Percentiles rank a stretch among this genome's conserved stretches.
phyloP scores from a whole-genome alignment of 345 rosid species.

The Bruguiera parviflora region DNA sequence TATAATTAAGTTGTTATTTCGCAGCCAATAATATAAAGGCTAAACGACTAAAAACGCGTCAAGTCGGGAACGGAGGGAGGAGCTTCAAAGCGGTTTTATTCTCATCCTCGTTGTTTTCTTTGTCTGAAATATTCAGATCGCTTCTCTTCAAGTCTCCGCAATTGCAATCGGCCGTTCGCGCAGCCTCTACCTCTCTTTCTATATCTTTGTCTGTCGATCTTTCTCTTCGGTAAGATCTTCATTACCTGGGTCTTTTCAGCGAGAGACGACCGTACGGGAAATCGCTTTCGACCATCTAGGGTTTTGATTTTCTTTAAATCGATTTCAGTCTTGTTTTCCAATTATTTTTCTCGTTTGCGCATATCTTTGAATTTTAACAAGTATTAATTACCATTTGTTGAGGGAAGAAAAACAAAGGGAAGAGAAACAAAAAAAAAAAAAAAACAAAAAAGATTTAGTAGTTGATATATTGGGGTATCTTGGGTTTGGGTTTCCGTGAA shows the following conservation, averaged over 20 bases:
- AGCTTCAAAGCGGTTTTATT: no score
- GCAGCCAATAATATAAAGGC: no score
- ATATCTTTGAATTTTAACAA: no score
- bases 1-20: no score
- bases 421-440: no score
- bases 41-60: no score
- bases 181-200: not conserved
- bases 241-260: conserved; percentile 37
- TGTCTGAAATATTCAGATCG: not conserved
- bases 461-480: conserved; percentile 18
- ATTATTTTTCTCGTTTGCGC: conserved; percentile 1
- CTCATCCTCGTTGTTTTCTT: not conserved
- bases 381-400: no score
- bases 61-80: no score
- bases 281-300: conserved; percentile 32
- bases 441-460: not conserved
- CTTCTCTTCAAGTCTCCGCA: not conserved
- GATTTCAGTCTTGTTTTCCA: conserved; percentile 15
- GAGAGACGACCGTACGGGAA: conserved; percentile 27
- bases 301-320: conserved; percentile 27
- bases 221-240: conserved; percentile 50
- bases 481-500: conserved; percentile 25
- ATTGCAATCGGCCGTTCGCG: not conserved
- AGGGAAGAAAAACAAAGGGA: no score
- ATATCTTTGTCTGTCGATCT: not conserved